These are phyloP conservation scores for Quercus mongolica DNA, from an alignment of 306 rosid genomes.

Conservation along the genomic window DNA sequence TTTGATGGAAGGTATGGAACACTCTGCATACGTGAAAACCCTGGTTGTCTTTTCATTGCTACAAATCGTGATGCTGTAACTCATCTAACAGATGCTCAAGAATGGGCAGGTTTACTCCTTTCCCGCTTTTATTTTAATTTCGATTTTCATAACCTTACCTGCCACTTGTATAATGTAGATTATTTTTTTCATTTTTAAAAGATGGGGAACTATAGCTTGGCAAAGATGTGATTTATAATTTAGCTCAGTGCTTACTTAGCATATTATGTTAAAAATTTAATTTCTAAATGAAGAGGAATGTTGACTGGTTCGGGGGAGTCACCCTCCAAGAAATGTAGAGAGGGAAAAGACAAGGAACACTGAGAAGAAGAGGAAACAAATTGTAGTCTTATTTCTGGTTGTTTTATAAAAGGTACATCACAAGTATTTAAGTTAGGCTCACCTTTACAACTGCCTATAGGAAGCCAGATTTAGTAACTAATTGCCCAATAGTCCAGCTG, in stretches of 20 bases:
- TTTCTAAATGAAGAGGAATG: neutral
- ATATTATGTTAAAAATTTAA: neutral
- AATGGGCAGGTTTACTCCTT: slow-evolving; percentile 89
- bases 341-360: too few species aligned
- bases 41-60: slow-evolving; percentile 98
- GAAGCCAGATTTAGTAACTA: too few species aligned
- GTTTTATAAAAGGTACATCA: too few species aligned
- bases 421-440: too few species aligned
- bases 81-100: slow-evolving; percentile 99
- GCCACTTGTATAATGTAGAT: neutral
- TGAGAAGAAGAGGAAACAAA: too few species aligned
- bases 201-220: neutral
- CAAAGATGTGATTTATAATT: neutral
- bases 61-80: slow-evolving; percentile 98
- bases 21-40: slow-evolving; percentile 95
- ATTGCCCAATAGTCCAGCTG: too few species aligned
- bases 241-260: neutral
- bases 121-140: neutral
- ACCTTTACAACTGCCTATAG: too few species aligned
- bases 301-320: too few species aligned
- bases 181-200: neutral
- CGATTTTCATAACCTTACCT: neutral
- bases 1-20: slow-evolving; percentile 72
- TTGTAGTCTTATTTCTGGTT: too few species aligned
- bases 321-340: too few species aligned